phyloP scores from a whole-genome alignment of 306 rosid genomes.

The Casuarina cunninghamiana region DNA sequence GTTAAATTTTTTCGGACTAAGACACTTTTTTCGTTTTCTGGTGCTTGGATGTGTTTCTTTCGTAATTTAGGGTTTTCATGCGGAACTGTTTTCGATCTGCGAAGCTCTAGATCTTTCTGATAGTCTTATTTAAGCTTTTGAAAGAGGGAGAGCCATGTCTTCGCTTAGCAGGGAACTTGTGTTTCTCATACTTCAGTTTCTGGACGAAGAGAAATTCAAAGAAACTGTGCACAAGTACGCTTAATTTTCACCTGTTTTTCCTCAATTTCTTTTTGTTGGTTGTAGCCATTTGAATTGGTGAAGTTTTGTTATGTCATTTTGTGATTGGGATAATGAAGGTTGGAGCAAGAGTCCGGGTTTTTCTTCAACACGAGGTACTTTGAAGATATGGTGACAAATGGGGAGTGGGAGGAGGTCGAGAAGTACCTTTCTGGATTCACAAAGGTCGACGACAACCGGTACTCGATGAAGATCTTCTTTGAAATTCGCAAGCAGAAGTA shows the following conservation, averaged over 20 bases:
- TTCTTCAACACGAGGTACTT: conserved; percentile 96
- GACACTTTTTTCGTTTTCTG: neutral
- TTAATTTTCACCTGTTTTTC: neutral
- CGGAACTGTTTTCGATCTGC: conserved; percentile 59
- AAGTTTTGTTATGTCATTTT: conserved; percentile 17
- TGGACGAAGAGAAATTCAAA: conserved; percentile 98
- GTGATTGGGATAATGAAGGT: conserved; percentile 61
- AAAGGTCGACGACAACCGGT: conserved; percentile 96
- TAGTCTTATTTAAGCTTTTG: conserved; percentile 20
- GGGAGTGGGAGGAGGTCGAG: conserved; percentile 99
- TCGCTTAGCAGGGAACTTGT: conserved; percentile 99
- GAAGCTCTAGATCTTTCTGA: conserved; percentile 51
- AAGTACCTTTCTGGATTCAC: conserved; percentile 97
- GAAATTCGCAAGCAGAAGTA: conserved; percentile 99
- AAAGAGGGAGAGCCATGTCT: conserved; percentile 63
- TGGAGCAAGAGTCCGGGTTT: conserved; percentile 99
- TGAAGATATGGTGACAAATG: conserved; percentile 95
- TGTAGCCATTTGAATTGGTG: neutral
- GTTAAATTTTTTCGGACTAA: neutral
- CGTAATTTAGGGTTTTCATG: conserved; percentile 39
- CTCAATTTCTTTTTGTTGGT: neutral
- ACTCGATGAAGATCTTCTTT: conserved; percentile 98
- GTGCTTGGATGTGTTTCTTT: conserved; percentile 4
- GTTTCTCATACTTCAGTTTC: conserved; percentile 99
- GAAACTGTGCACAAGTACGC: conserved; percentile 93